phyloP scores from a whole-genome alignment of 1,284 basidiomycete genomes.

The Ceratobasidium sp. region DNA sequence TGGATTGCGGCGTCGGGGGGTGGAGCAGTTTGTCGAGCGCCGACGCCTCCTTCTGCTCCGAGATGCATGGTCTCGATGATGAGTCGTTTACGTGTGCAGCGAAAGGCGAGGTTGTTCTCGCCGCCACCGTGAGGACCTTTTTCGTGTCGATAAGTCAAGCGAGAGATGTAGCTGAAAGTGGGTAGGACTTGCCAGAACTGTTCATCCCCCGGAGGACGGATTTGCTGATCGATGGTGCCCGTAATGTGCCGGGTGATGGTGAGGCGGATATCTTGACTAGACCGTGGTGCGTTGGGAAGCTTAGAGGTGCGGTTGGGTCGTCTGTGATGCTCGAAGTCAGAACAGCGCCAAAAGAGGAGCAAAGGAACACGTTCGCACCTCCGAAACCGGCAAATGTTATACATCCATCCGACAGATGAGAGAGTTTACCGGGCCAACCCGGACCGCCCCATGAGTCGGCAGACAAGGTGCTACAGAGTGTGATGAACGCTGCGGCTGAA shows the following conservation, averaged over 20 bases:
- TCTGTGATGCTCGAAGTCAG: conserved; percentile 59
- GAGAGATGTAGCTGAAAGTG: conserved; percentile 38
- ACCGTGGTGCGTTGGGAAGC: conserved; percentile 88
- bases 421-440: conserved; percentile 81
- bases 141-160: neutral
- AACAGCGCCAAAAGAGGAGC: conserved; percentile 40
- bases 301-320: conserved; percentile 72
- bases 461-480: conserved; percentile 65
- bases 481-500: conserved; percentile 74
- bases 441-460: conserved; percentile 63
- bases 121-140: conserved; percentile 67
- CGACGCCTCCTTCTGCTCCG: conserved; percentile 91
- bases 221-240: conserved; percentile 80
- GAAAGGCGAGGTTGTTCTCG: conserved; percentile 97
- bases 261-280: conserved; percentile 80
- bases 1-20: conserved; percentile 44
- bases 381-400: conserved; percentile 84
- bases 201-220: conserved; percentile 77
- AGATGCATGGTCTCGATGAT: conserved; percentile 94
- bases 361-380: conserved; percentile 63
- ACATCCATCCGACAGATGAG: conserved; percentile 82
- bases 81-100: conserved; percentile 87
- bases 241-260: conserved; percentile 76
- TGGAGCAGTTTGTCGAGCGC: conserved; percentile 82
- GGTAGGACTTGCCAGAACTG: conserved; percentile 34